A percentile compares a stretch with the other conserved stretches of the same genome.
Conservation (phyloP, 106 monocot species). For the Apostasia ramifera region DNA sequence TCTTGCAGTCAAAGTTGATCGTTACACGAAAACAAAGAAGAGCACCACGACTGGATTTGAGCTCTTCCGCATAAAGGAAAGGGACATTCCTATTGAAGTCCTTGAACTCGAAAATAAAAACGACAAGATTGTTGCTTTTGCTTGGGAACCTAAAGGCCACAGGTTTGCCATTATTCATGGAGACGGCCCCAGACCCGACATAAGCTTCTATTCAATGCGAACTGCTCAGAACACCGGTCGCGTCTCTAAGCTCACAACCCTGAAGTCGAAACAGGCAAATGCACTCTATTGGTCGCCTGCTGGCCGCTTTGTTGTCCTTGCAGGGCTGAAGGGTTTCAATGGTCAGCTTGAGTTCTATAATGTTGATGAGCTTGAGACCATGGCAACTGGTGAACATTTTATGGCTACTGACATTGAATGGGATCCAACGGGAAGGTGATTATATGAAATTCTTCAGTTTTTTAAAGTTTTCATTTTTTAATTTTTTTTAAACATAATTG, state of each 20-base stretch:
- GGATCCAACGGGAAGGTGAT: slow-evolving; percentile 90
- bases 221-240: slow-evolving; percentile 53
- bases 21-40: slow-evolving; percentile 94
- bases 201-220: slow-evolving; percentile 86
- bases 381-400: slow-evolving; percentile 88
- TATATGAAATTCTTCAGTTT: background rate
- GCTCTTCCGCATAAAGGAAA: slow-evolving; percentile 88
- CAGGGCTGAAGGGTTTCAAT: slow-evolving; percentile 87
- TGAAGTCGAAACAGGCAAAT: slow-evolving; percentile 89
- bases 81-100: slow-evolving; percentile 92
- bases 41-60: slow-evolving; percentile 91
- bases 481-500: background rate
- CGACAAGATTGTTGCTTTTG: slow-evolving; percentile 91
- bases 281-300: slow-evolving; percentile 90
- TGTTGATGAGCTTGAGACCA: slow-evolving; percentile 92
- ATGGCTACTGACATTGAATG: slow-evolving; percentile 94
- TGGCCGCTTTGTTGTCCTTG: slow-evolving; percentile 71
- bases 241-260: slow-evolving; percentile 81
- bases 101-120: slow-evolving; percentile 91
- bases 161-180: slow-evolving; percentile 91
- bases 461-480: background rate
- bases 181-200: slow-evolving; percentile 67
- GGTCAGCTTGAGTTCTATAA: slow-evolving; percentile 94
- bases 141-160: slow-evolving; percentile 95
- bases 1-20: slow-evolving; percentile 85